These are phyloP conservation scores for Sedum album DNA, from an alignment of 164 flowering plant species.

Conservation along the genomic window DNA sequence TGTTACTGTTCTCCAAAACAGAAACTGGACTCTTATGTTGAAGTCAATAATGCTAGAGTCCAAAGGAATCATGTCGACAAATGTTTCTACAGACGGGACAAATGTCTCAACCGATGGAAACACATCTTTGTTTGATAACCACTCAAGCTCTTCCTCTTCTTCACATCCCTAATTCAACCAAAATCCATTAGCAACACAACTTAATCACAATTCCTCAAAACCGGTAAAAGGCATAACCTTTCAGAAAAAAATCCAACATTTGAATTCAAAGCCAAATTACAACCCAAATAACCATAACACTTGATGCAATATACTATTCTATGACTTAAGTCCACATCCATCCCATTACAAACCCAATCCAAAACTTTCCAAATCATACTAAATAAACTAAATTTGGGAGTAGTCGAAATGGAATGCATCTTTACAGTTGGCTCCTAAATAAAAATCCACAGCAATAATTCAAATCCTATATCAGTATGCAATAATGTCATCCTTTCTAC, in stretches of 20 bases:
- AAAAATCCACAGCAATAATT: not conserved
- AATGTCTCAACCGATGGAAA: no score
- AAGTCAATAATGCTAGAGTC: constrained; percentile 11
- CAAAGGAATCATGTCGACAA: no score
- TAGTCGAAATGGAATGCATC: not conserved
- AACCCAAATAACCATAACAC: not conserved
- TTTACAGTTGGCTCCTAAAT: not conserved
- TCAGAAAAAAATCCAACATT: no score
- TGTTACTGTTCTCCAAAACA: no score
- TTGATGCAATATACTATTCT: not conserved
- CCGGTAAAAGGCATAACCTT: not conserved
- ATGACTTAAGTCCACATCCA: no score
- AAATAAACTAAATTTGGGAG: no score
- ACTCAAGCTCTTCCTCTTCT: constrained; percentile 82
- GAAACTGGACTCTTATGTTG: constrained; percentile 55
- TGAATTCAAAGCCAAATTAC: not conserved
- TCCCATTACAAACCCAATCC: no score
- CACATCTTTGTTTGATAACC: constrained; percentile 74
- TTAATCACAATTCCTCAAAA: not conserved
- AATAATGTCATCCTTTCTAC: not conserved
- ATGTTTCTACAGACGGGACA: constrained; percentile 54
- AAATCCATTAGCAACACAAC: constrained; percentile 9
- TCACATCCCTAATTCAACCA: constrained; percentile 23
- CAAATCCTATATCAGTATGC: not conserved
- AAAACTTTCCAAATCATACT: no score